Evolutionary conservation across 768 basidiomycete genomes (phyloP).

Genomic region (Boletus reticuloceps): DNA sequence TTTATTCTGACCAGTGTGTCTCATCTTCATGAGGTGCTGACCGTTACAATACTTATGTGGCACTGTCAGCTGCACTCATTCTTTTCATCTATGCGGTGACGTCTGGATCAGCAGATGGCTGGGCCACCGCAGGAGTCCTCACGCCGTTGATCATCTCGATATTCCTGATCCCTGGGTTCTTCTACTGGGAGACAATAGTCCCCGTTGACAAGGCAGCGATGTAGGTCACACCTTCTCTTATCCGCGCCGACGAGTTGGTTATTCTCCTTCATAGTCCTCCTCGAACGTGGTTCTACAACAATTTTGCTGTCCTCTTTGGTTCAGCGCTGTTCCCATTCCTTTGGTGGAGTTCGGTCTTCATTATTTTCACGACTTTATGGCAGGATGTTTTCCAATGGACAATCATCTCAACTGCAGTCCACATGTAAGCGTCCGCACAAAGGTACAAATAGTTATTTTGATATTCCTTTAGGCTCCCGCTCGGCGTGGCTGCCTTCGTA

Average conservation of each 20-base stretch:
- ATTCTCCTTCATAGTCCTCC: constrained; percentile 33
- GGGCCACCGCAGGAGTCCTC: constrained; percentile 45
- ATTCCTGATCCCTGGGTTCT: constrained; percentile 40
- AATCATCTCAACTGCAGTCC: constrained; percentile 37
- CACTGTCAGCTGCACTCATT: constrained; percentile 32
- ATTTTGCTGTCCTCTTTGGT: constrained; percentile 38
- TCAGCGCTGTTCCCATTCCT: constrained; percentile 38
- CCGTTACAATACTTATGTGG: background rate
- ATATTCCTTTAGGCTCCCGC: constrained; percentile 33
- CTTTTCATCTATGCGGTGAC: constrained; percentile 45
- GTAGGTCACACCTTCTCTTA: constrained; percentile 23
- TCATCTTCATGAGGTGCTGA: background rate
- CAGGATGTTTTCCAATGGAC: constrained; percentile 42
- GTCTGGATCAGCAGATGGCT: constrained; percentile 47
- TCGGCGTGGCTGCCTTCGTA: constrained; percentile 38
- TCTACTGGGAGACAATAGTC: constrained; percentile 47
- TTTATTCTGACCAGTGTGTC: constrained; percentile 36
- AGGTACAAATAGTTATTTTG: background rate
- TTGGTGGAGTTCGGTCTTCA: constrained; percentile 39
- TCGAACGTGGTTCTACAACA: constrained; percentile 40
- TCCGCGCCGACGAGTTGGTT: background rate
- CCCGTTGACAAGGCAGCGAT: constrained; percentile 41
- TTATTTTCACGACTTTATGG: constrained; percentile 38
- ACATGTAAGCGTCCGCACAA: constrained; percentile 31
- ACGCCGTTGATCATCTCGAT: constrained; percentile 46